A percentile compares a stretch with the other conserved stretches of the same genome.
These are phyloP conservation scores for Penicillium glabrum DNA, from an alignment of 2,329 filamentous ascomycete genomes.

Conservation along the genomic window DNA sequence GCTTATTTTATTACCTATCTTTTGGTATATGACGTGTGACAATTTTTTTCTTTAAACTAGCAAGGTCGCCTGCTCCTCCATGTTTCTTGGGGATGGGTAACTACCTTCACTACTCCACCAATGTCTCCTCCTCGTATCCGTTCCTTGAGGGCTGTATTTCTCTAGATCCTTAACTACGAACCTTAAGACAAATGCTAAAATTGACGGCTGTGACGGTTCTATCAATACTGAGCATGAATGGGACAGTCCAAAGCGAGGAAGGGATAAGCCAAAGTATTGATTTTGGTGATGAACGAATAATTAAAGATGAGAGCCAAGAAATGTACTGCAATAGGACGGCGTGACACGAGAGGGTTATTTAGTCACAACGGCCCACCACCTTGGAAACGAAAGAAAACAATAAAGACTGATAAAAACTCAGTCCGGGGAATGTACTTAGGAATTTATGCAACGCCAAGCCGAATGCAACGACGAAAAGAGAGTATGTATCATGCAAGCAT, in stretches of 20 bases:
- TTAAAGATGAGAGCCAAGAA: not conserved
- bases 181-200: not conserved
- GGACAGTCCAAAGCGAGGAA: not conserved
- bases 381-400: not conserved
- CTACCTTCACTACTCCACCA: too few species aligned
- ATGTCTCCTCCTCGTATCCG: too few species aligned
- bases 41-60: too few species aligned
- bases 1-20: too few species aligned
- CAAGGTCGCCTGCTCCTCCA: too few species aligned
- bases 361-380: not conserved
- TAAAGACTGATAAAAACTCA: not conserved
- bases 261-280: not conserved
- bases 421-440: not conserved
- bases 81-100: too few species aligned
- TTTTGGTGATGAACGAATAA: not conserved
- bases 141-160: too few species aligned
- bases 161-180: not conserved
- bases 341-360: not conserved
- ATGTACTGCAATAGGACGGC: not conserved
- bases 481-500: not conserved
- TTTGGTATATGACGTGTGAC: too few species aligned
- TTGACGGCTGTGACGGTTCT: too few species aligned
- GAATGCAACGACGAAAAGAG: not conserved
- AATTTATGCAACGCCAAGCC: not conserved
- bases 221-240: not conserved